Evolutionary conservation across 805 yeast genomes (phyloP), one percentile per base, ranked within the genome.

Genomic region (Saturnispora hagleri): DNA sequence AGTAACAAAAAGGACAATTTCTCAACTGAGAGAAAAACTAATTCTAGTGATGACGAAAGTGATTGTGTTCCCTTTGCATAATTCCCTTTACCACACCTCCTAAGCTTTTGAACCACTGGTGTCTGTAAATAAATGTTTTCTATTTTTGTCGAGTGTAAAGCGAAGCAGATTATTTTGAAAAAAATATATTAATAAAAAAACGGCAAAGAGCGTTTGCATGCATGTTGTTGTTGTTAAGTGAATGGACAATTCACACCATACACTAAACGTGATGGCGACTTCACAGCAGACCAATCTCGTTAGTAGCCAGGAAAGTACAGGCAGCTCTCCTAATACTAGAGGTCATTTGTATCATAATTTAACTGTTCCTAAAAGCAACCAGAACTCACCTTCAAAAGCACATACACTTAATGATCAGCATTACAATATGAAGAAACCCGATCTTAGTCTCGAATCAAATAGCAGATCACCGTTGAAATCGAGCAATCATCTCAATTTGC

Each of bases 21-120:
- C 10, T 18, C 42, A 10, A 8, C 15, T 20, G 13, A 18, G 20
- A 17, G 9, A 9, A 26, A 17, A 17, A 17, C 5, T 8, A 8
- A 46, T 26, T 51, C 12, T 18, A 38, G 42, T 18, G 42, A 17
- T 7, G 42, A 51, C 15, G 58, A 61, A 48, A 69, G 62, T 47
- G 72, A 69, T 53, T 66, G 68, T 20, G 69, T 69, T 47, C 72
- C 72, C 20, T 69, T 69, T 48, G 62, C 62, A 18, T 66, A 54
- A 48, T 26, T 20, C 8, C 46, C 13, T 15, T 33, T 15, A n/a
- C 15, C 17, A 31, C 34, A 31, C 6, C 34, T 31, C 13, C 5
- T 22, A 15, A 31, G 34, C 34, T 38, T 10, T 10, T 10, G 6
- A 18, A 13, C 22, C 10, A 4, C 18, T 18, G 6, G 24, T 18